phyloP scores from a whole-genome alignment of 2,329 filamentous ascomycete genomes.

The Clonostachys chloroleuca region DNA sequence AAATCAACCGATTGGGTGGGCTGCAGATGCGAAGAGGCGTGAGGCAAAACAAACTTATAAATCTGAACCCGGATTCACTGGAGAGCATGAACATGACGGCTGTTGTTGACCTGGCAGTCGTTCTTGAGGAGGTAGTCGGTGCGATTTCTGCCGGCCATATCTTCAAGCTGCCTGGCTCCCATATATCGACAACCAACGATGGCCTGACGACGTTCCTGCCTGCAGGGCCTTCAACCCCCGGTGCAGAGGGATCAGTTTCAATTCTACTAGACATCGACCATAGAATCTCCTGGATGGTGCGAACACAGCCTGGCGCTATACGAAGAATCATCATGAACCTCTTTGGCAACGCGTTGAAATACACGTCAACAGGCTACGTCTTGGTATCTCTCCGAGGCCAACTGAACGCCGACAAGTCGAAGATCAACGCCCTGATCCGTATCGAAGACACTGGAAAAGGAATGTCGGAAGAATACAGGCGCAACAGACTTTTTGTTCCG shows the following conservation, averaged over 20 bases:
- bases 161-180: conserved; percentile 9
- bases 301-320: conserved; percentile 44
- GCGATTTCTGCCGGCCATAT: conserved; percentile 28
- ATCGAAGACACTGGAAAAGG: conserved; percentile 62
- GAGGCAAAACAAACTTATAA: conserved; percentile 11
- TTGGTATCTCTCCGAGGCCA: conserved; percentile 27
- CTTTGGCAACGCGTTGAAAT: conserved; percentile 60
- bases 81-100: conserved; percentile 22
- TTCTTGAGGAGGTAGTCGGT: conserved; percentile 32
- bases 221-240: background rate
- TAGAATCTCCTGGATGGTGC: conserved; percentile 43
- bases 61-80: conserved; percentile 15
- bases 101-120: conserved; percentile 21
- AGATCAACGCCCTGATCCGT: conserved; percentile 26
- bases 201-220: too few species aligned
- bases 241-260: conserved; percentile 18
- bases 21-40: conserved; percentile 12
- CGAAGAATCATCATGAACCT: conserved; percentile 57
- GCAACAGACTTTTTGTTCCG: conserved; percentile 56
- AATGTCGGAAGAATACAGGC: conserved; percentile 58
- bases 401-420: conserved; percentile 9
- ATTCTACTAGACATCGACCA: conserved; percentile 46
- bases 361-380: conserved; percentile 48
- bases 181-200: background rate
- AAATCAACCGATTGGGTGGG: conserved; percentile 26